Percentiles rank a stretch among this genome's conserved stretches.
phyloP scores from a whole-genome alignment of 2,329 filamentous ascomycete species.

The Macrophomina phaseolina region DNA sequence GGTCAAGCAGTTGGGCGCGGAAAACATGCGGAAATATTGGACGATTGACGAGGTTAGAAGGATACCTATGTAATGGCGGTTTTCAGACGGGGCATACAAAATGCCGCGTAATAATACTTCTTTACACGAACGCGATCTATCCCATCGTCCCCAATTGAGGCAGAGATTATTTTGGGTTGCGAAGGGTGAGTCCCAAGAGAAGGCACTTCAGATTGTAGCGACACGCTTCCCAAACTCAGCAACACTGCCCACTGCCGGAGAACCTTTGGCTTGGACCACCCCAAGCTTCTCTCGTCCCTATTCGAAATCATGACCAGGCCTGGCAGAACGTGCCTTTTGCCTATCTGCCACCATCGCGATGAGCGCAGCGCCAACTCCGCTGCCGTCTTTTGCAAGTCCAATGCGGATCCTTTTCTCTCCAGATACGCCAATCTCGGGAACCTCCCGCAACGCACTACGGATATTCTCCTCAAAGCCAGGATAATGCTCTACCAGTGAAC shows the following conservation, averaged over 20 bases:
- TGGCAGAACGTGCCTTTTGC: constrained; percentile 16
- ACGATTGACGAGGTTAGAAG: constrained; percentile 72
- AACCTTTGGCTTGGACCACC: neutral
- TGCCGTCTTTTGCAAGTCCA: constrained; percentile 97
- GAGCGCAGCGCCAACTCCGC: constrained; percentile 90
- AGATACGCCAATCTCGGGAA: constrained; percentile 75
- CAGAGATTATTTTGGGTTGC: too few species aligned
- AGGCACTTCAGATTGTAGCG: neutral
- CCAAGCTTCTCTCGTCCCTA: neutral
- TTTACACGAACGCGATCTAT: neutral
- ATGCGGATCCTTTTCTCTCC: constrained; percentile 90
- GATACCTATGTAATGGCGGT: constrained; percentile 66
- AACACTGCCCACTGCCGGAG: neutral
- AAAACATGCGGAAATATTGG: constrained; percentile 90
- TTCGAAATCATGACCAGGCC: neutral
- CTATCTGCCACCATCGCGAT: constrained; percentile 87
- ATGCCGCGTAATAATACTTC: too few species aligned
- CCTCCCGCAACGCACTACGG: constrained; percentile 76
- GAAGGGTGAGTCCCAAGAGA: neutral
- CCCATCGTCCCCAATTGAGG: neutral
- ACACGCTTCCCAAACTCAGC: too few species aligned
- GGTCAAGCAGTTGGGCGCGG: constrained; percentile 76
- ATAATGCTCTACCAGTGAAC: constrained; percentile 93
- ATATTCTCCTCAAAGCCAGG: constrained; percentile 90
- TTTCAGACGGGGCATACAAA: neutral